These are phyloP conservation scores for Ascochyta fabae DNA, from an alignment of 2,329 filamentous ascomycete species.

Conservation along the genomic window DNA sequence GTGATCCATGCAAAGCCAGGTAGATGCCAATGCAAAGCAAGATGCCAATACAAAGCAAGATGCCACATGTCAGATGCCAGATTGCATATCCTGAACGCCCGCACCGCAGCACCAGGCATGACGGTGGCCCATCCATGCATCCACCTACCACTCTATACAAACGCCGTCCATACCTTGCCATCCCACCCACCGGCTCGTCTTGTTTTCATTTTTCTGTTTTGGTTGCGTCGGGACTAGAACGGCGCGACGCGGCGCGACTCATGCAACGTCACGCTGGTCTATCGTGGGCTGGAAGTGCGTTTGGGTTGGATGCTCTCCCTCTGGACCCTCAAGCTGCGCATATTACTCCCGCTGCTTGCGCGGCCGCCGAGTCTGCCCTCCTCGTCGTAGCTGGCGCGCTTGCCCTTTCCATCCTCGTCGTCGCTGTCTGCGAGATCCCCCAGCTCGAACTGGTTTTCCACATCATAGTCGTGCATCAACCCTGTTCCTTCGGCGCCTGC, in stretches of 20 bases:
- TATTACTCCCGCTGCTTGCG: slow-evolving; percentile 30
- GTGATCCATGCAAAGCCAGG: too few species aligned
- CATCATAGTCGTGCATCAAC: slow-evolving; percentile 87
- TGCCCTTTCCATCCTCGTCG: slow-evolving; percentile 42
- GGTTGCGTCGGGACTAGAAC: too few species aligned
- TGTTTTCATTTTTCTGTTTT: not conserved
- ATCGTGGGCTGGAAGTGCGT: slow-evolving; percentile 27
- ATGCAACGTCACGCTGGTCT: not conserved
- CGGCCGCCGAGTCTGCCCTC: slow-evolving; percentile 26
- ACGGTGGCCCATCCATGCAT: not conserved
- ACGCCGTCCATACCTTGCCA: not conserved
- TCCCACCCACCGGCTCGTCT: not conserved
- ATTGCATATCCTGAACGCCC: slow-evolving; percentile 9
- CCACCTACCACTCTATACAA: slow-evolving; percentile 3
- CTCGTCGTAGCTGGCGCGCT: slow-evolving; percentile 46
- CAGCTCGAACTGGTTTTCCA: slow-evolving; percentile 76
- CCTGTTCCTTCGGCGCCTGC: slow-evolving; percentile 72
- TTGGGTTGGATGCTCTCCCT: slow-evolving; percentile 39
- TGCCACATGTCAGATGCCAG: not conserved
- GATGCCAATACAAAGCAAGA: too few species aligned
- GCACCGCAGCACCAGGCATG: slow-evolving; percentile 12
- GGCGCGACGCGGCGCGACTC: not conserved
- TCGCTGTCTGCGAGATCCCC: slow-evolving; percentile 74
- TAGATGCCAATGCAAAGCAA: too few species aligned
- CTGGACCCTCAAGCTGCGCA: slow-evolving; percentile 37